A percentile compares a stretch with the other conserved stretches of the same genome.
These are phyloP conservation scores for Metschnikowia reukaufii DNA, from an alignment of 805 yeast species.

Conservation along the genomic window DNA sequence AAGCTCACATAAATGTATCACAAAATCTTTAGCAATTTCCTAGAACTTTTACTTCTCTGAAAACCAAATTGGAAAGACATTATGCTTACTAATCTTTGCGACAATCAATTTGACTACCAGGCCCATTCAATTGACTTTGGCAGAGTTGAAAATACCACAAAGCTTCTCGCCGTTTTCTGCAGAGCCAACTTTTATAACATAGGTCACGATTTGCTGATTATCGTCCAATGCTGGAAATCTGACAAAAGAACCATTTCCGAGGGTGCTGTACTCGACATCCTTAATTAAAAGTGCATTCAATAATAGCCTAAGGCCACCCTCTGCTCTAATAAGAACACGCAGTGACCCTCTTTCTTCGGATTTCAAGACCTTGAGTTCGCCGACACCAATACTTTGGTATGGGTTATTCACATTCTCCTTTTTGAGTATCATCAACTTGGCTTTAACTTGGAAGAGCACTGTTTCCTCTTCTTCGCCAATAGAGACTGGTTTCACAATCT, in stretches of 20 bases:
- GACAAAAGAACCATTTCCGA: slow-evolving; percentile 66
- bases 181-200: slow-evolving; percentile 73
- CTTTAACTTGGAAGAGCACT: slow-evolving; percentile 58
- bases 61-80: no score
- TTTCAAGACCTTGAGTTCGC: slow-evolving; percentile 73
- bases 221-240: slow-evolving; percentile 61
- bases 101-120: background rate
- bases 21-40: no score
- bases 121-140: slow-evolving; percentile 16
- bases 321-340: slow-evolving; percentile 80
- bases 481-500: slow-evolving; percentile 19
- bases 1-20: no score
- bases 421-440: slow-evolving; percentile 66
- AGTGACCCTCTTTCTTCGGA: slow-evolving; percentile 59
- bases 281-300: slow-evolving; percentile 64
- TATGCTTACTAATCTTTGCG: no score
- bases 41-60: no score
- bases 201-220: slow-evolving; percentile 56
- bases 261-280: slow-evolving; percentile 57
- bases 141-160: slow-evolving; percentile 30
- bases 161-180: slow-evolving; percentile 64
- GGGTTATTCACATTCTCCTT: slow-evolving; percentile 48
- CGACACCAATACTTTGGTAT: slow-evolving; percentile 71
- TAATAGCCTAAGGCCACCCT: slow-evolving; percentile 79
- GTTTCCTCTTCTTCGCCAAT: slow-evolving; percentile 90